Conservation (phyloP, 2,329 filamentous ascomycete species). For the Cladophialophora psammophila region DNA sequence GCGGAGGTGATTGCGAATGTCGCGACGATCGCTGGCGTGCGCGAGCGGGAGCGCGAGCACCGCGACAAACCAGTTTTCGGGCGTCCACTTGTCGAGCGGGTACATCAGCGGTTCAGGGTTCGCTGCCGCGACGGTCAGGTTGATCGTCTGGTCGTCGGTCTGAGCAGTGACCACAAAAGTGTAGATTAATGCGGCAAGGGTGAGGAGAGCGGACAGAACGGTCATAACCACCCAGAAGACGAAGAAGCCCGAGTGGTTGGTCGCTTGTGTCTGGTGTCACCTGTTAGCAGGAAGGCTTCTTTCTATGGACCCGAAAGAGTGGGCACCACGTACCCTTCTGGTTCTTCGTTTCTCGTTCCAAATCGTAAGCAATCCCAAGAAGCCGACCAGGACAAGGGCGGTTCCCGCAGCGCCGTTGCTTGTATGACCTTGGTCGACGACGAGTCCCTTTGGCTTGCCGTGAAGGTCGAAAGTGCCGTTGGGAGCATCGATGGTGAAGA, state of each 20-base stretch:
- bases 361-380: conserved; percentile 34
- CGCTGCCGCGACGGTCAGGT: conserved; percentile 38
- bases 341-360: conserved; percentile 31
- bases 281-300: neutral
- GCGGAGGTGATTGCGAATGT: conserved; percentile 32
- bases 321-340: conserved; percentile 25
- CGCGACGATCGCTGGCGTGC: conserved; percentile 30
- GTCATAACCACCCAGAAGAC: conserved; percentile 37
- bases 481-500: conserved; percentile 36
- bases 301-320: neutral
- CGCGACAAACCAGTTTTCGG: conserved; percentile 41
- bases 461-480: conserved; percentile 35
- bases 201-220: conserved; percentile 34
- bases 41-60: conserved; percentile 35
- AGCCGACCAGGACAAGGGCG: conserved; percentile 37
- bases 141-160: conserved; percentile 37
- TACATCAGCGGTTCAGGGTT: conserved; percentile 47
- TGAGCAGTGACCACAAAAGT: conserved; percentile 36
- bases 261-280: conserved; percentile 16
- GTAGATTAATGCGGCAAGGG: conserved; percentile 38
- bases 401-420: conserved; percentile 41
- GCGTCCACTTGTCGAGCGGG: conserved; percentile 39
- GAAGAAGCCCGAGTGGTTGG: conserved; percentile 28
- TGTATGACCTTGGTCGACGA: conserved; percentile 39
- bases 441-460: conserved; percentile 33